A percentile compares a stretch with the other conserved stretches of the same genome.
Conservation (phyloP, 345 rosid genomes). For the Gossypium stocksii region DNA sequence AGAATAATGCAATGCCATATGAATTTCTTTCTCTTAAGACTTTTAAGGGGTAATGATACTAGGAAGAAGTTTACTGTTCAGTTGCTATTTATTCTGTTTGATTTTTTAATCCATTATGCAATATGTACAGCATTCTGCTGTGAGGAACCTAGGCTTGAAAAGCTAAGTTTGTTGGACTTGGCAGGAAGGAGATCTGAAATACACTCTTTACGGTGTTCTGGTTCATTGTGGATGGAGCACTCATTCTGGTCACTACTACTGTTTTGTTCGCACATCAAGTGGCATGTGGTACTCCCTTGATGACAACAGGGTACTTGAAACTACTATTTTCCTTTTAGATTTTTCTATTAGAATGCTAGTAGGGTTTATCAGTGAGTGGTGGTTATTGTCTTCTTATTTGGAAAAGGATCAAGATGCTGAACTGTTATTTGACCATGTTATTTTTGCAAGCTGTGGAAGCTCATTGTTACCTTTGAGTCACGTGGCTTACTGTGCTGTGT, state of each 20-base stretch:
- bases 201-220: constrained; percentile 86
- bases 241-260: constrained; percentile 86
- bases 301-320: constrained; percentile 65
- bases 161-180: constrained; percentile 13
- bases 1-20: background rate
- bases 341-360: constrained; percentile 15
- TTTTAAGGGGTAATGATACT: background rate
- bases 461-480: background rate
- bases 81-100: background rate
- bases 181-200: constrained; percentile 88
- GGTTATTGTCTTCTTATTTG: background rate
- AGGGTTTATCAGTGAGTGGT: background rate
- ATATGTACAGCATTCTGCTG: constrained; percentile 1
- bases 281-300: constrained; percentile 93
- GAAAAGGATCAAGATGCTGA: background rate
- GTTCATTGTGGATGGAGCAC: constrained; percentile 88
- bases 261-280: constrained; percentile 87
- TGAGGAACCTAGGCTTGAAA: background rate
- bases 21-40: background rate
- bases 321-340: constrained; percentile 3
- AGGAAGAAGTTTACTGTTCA: background rate
- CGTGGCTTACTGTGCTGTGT: background rate
- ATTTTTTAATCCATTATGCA: background rate
- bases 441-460: background rate
- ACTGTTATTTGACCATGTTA: background rate